phyloP scores from a whole-genome alignment of 2,329 filamentous ascomycete species.

The Aschersonia sp. region DNA sequence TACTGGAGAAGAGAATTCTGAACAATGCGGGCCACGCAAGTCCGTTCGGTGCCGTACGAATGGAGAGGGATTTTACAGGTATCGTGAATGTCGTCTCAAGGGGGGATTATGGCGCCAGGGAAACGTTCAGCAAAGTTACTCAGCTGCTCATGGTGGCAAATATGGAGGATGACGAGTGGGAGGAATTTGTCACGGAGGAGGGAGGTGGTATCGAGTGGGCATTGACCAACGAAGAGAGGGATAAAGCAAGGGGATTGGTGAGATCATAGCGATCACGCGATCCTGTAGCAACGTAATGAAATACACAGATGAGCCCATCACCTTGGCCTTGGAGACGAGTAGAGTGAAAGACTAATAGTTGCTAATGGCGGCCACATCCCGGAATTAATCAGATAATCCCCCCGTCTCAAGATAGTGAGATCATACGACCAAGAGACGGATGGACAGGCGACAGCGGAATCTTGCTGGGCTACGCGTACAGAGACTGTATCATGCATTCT shows the following conservation, averaged over 20 bases:
- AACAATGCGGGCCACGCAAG: constrained; percentile 66
- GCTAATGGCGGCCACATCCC: no score
- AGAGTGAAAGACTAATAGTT: no score
- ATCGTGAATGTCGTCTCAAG: constrained; percentile 54
- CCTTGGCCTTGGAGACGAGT: no score
- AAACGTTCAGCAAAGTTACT: constrained; percentile 58
- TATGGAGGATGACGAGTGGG: constrained; percentile 95
- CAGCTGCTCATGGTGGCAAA: constrained; percentile 80
- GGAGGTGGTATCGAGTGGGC: constrained; percentile 59
- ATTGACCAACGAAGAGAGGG: constrained; percentile 58
- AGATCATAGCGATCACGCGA: not conserved
- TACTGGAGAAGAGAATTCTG: constrained; percentile 80
- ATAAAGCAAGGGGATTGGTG: constrained; percentile 56
- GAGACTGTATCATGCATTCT: no score
- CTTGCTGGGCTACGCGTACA: no score
- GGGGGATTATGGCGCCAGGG: constrained; percentile 63
- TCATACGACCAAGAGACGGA: no score
- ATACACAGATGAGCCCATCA: no score
- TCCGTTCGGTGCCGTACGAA: constrained; percentile 63
- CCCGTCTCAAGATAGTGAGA: no score
- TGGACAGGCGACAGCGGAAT: no score
- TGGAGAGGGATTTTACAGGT: constrained; percentile 72
- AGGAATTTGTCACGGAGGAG: constrained; percentile 44
- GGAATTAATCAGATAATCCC: no score
- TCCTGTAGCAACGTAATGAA: no score